Percentiles rank a stretch among this genome's conserved stretches.
These are phyloP conservation scores for Cladobotryum protrusum DNA, from an alignment of 2,329 filamentous ascomycete genomes.

Conservation along the genomic window DNA sequence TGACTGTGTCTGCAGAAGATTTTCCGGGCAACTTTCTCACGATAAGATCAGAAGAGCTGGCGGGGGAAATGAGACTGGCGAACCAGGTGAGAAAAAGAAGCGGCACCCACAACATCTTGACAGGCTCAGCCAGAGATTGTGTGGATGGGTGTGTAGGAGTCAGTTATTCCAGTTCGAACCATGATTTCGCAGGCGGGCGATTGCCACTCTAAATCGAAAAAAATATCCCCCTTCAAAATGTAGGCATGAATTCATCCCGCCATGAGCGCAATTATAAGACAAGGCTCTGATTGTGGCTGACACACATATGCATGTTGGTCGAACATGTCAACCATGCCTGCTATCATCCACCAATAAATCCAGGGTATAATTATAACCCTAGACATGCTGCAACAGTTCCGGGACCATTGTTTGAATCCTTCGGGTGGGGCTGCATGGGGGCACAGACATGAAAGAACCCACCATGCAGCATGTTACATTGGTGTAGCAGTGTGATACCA, in stretches of 20 bases:
- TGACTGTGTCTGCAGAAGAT: slow-evolving; percentile 8
- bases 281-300: slow-evolving; percentile 2
- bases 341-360: too few relatives aligned
- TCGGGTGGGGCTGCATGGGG: too few relatives aligned
- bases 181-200: background rate
- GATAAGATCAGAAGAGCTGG: slow-evolving; percentile 6
- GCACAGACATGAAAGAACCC: too few relatives aligned
- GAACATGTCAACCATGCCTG: too few relatives aligned
- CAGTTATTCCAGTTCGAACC: background rate
- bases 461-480: too few relatives aligned
- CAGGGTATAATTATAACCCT: too few relatives aligned
- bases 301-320: too few relatives aligned
- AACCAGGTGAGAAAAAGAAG: slow-evolving; percentile 2
- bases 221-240: slow-evolving; percentile 1
- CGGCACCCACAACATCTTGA: slow-evolving; percentile 2
- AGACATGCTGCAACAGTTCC: too few relatives aligned
- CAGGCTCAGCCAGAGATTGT: background rate
- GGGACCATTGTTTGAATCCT: too few relatives aligned
- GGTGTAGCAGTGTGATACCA: too few relatives aligned
- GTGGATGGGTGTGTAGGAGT: too few relatives aligned
- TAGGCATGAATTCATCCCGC: too few relatives aligned
- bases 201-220: background rate
- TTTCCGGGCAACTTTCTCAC: slow-evolving; percentile 11
- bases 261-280: background rate
- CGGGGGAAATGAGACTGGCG: background rate